These are phyloP conservation scores for Penicillium fimorum DNA, from an alignment of 495 filamentous ascomycete genomes.

Conservation along the genomic window DNA sequence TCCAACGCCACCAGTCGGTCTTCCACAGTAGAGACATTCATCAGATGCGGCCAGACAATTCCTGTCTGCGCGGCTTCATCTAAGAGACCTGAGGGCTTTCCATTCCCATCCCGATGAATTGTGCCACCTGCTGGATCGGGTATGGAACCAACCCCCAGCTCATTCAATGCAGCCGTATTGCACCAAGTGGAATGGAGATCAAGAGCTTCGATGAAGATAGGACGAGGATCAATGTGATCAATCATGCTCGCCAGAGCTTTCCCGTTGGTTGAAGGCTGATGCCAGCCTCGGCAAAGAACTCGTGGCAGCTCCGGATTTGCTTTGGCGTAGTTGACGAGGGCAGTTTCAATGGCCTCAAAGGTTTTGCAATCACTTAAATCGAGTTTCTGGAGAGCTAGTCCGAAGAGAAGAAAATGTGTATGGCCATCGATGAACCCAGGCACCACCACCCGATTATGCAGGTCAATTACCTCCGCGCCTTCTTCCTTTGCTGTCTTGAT, in stretches of 20 bases:
- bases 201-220: constrained; percentile 56
- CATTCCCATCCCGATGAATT: constrained; percentile 47
- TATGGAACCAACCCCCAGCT: constrained; percentile 46
- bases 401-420: constrained; percentile 55
- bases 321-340: constrained; percentile 45
- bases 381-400: constrained; percentile 53
- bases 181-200: constrained; percentile 57
- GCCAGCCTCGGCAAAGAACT: constrained; percentile 53
- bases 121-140: constrained; percentile 49
- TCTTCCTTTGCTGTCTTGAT: constrained; percentile 14
- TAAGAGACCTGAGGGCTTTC: constrained; percentile 48
- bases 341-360: constrained; percentile 45
- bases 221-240: constrained; percentile 43
- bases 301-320: constrained; percentile 42
- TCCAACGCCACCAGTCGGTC: neutral
- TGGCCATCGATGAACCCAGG: constrained; percentile 60
- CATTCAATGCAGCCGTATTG: constrained; percentile 48
- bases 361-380: constrained; percentile 47
- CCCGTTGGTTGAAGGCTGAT: constrained; percentile 52
- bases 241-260: constrained; percentile 45
- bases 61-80: constrained; percentile 51
- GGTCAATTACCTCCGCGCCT: constrained; percentile 38
- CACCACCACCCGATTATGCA: constrained; percentile 43
- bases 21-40: constrained; percentile 10
- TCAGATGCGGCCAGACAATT: constrained; percentile 55